Conservation (phyloP, 176 grass and related monocot genomes). For the Carex cristatella region DNA sequence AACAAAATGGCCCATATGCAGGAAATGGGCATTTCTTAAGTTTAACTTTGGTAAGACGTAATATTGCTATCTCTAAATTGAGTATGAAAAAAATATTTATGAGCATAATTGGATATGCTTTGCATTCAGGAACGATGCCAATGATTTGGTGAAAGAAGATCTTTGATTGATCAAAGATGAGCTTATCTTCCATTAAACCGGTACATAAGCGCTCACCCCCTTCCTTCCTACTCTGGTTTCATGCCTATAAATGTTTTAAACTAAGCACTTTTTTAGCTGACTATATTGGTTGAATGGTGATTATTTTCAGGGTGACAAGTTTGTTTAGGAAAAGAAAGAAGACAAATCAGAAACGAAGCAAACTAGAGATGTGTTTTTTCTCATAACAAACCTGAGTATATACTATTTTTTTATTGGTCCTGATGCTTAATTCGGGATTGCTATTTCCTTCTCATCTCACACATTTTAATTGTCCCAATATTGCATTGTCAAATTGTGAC, state of each 20-base stretch:
- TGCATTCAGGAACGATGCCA: conserved; percentile 2
- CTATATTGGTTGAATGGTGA: not conserved
- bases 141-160: conserved; percentile 16
- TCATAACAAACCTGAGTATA: not conserved
- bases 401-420: not conserved
- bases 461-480: not conserved
- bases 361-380: not conserved
- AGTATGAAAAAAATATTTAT: conserved; percentile 10
- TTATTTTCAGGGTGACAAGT: conserved; percentile 8
- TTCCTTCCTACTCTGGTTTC: not conserved
- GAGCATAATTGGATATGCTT: not conserved
- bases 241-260: not conserved
- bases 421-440: not conserved
- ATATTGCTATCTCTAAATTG: not conserved
- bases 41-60: conserved; percentile 15
- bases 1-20: conserved; percentile 16
- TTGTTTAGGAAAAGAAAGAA: conserved; percentile 5
- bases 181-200: not conserved
- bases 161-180: not conserved
- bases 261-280: not conserved
- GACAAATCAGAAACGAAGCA: not conserved
- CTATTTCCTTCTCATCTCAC: not conserved
- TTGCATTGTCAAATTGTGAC: not conserved
- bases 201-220: not conserved
- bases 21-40: conserved; percentile 24